Conservation (phyloP, 2,329 filamentous ascomycete species). For the Penicillium palitans region DNA sequence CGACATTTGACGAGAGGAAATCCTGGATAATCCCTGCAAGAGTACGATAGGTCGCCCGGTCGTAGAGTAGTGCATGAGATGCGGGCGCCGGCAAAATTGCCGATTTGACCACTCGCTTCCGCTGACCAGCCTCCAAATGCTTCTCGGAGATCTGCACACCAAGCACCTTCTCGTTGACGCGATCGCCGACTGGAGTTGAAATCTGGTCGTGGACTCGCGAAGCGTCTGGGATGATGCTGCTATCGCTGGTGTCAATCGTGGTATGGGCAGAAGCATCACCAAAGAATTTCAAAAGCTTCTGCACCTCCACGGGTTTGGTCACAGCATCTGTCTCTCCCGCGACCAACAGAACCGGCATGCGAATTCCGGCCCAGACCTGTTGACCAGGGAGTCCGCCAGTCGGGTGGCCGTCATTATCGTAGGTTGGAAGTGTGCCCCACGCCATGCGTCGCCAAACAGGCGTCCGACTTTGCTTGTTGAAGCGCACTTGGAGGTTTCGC, state of each 20-base stretch:
- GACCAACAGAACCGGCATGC: slow-evolving; percentile 74
- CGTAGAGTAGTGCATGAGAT: slow-evolving; percentile 81
- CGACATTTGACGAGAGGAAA: slow-evolving; percentile 74
- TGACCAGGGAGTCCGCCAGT: slow-evolving; percentile 67
- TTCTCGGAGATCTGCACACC: slow-evolving; percentile 30
- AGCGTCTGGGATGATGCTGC: slow-evolving; percentile 34
- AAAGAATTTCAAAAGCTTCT: slow-evolving; percentile 60
- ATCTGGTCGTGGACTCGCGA: slow-evolving; percentile 30
- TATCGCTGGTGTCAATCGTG: slow-evolving; percentile 27
- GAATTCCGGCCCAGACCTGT: slow-evolving; percentile 69
- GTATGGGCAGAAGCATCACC: slow-evolving; percentile 31
- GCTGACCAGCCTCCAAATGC: slow-evolving; percentile 22
- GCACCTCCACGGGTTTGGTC: slow-evolving; percentile 69
- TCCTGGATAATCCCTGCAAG: slow-evolving; percentile 79
- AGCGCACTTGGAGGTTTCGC: slow-evolving; percentile 46
- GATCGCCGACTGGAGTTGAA: slow-evolving; percentile 13
- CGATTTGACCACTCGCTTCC: slow-evolving; percentile 62
- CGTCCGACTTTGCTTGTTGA: slow-evolving; percentile 79
- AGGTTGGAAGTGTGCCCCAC: slow-evolving; percentile 66
- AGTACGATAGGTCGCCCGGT: slow-evolving; percentile 70
- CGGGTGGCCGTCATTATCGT: slow-evolving; percentile 49
- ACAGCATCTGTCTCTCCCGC: slow-evolving; percentile 75
- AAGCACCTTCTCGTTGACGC: slow-evolving; percentile 31
- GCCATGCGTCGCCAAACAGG: slow-evolving; percentile 81
- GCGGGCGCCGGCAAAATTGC: slow-evolving; percentile 73